phyloP scores from a whole-genome alignment of 2,329 filamentous ascomycete species.

The Ophiostoma australiae region DNA sequence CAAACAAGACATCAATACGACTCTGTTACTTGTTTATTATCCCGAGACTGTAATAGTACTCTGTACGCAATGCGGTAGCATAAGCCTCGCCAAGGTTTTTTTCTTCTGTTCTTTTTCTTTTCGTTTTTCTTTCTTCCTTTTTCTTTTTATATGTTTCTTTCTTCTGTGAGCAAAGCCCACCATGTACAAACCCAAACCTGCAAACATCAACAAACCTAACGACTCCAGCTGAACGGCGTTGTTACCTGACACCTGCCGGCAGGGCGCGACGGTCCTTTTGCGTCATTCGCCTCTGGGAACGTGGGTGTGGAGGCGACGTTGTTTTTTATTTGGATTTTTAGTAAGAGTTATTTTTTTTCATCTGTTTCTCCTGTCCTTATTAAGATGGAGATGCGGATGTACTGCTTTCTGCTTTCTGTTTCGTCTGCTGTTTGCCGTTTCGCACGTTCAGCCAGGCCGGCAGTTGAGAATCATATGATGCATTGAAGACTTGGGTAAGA shows the following conservation, averaged over 20 bases:
- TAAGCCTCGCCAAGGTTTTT: background rate
- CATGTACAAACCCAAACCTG: too few relatives aligned
- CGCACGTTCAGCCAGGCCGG: too few relatives aligned
- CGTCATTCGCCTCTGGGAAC: constrained; percentile 2
- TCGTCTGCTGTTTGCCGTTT: too few relatives aligned
- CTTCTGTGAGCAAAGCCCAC: too few relatives aligned
- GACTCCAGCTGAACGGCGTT: background rate
- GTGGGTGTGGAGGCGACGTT: background rate
- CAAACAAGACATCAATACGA: background rate
- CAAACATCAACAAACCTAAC: background rate
- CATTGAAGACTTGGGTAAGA: too few relatives aligned
- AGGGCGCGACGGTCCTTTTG: constrained; percentile 7
- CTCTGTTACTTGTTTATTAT: background rate
- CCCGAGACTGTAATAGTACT: background rate
- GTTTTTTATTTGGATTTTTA: background rate
- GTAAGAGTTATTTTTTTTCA: background rate
- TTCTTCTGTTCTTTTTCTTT: too few relatives aligned
- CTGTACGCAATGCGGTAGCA: too few relatives aligned
- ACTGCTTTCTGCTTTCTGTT: too few relatives aligned
- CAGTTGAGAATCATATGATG: too few relatives aligned
- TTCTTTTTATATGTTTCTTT: too few relatives aligned
- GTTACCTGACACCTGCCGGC: background rate
- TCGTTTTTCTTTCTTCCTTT: too few relatives aligned
- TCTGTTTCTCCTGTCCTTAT: background rate
- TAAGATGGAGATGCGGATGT: too few relatives aligned